Conservation (phyloP, 2,329 filamentous ascomycete genomes). For the Cordyceps javanica region DNA sequence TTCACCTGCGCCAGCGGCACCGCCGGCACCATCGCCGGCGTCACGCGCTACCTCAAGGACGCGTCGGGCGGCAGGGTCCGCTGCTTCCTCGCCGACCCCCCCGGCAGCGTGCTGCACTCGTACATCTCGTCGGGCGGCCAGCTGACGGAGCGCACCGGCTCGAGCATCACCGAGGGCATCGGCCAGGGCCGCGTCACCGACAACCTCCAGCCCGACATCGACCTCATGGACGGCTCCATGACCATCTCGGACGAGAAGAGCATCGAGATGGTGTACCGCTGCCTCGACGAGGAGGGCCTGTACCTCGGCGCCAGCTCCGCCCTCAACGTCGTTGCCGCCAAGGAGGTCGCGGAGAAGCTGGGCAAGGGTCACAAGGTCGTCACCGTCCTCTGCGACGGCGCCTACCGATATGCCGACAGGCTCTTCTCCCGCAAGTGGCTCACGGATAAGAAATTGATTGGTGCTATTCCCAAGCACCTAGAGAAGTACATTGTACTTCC, state of each 20-base stretch:
- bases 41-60: constrained; percentile 84
- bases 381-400: constrained; percentile 89
- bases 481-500: constrained; percentile 93
- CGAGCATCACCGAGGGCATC: constrained; percentile 95
- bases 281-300: constrained; percentile 89
- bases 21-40: constrained; percentile 82
- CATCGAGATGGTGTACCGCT: constrained; percentile 96
- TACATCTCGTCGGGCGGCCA: constrained; percentile 84
- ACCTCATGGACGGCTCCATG: constrained; percentile 75
- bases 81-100: constrained; percentile 87
- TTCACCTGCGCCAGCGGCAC: constrained; percentile 96
- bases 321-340: constrained; percentile 90
- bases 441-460: constrained; percentile 73
- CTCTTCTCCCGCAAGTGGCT: constrained; percentile 92
- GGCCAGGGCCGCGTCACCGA: constrained; percentile 96
- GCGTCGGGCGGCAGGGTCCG: constrained; percentile 72
- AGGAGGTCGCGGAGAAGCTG: constrained; percentile 86
- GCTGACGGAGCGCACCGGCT: constrained; percentile 72
- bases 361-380: constrained; percentile 87
- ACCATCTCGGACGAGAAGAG: constrained; percentile 87
- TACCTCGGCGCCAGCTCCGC: constrained; percentile 93
- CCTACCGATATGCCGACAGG: constrained; percentile 93
- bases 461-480: constrained; percentile 75
- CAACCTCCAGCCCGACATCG: constrained; percentile 81
- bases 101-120: constrained; percentile 85